Percentiles rank a stretch among this genome's conserved stretches.
Evolutionary conservation across 441 rosid genomes (phyloP).

Genomic region (Erodium texanum): DNA sequence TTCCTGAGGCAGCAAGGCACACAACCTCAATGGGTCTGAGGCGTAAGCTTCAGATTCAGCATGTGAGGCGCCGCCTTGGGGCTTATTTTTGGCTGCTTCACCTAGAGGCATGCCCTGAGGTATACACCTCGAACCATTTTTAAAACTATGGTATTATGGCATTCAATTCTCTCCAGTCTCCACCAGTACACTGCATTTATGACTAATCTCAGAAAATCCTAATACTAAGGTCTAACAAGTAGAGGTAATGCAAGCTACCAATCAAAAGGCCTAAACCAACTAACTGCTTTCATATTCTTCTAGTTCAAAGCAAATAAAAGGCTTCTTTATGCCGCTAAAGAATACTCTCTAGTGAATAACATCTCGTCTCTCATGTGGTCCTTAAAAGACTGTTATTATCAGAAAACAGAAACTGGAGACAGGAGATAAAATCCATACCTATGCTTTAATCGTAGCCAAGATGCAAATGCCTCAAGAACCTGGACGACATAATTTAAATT

Average conservation of each 20-base stretch:
- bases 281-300: background rate
- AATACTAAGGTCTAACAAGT: background rate
- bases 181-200: conserved; percentile 1
- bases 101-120: too few species aligned
- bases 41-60: too few species aligned
- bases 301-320: background rate
- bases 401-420: background rate
- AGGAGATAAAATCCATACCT: conserved; percentile 40
- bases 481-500: conserved; percentile 21
- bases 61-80: too few species aligned
- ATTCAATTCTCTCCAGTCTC: background rate
- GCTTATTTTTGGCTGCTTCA: too few species aligned
- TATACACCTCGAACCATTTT: too few species aligned
- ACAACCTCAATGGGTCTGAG: too few species aligned
- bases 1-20: too few species aligned
- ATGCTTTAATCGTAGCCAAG: conserved; percentile 93
- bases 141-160: too few species aligned
- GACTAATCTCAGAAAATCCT: background rate
- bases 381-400: background rate
- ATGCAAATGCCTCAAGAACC: conserved; percentile 99
- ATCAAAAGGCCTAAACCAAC: background rate
- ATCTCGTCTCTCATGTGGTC: background rate
- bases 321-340: background rate
- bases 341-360: background rate
- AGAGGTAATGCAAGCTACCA: background rate